Evolutionary conservation across 179 eudicot species (phyloP).

Genomic region (Sideroxylon spinosum): DNA sequence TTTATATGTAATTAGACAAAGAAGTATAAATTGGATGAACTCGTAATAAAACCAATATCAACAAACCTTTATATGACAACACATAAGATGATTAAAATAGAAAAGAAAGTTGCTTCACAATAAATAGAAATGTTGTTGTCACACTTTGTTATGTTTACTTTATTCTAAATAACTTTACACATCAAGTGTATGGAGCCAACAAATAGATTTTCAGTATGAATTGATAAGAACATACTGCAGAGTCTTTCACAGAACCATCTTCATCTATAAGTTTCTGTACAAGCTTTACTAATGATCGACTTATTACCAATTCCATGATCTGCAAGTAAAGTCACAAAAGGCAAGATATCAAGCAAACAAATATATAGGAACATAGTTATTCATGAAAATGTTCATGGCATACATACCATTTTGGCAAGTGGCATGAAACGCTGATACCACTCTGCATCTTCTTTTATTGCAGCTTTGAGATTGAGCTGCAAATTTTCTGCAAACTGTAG

Average conservation of each 20-base stretch:
- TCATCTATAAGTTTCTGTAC: constrained; percentile 68
- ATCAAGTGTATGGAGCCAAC: constrained; percentile 11
- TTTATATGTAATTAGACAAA: not conserved
- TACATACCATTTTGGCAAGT: constrained; percentile 51
- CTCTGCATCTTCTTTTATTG: constrained; percentile 69
- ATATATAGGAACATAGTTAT: not conserved
- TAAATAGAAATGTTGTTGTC: not conserved
- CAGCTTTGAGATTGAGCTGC: constrained; percentile 59
- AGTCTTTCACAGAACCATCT: constrained; percentile 87
- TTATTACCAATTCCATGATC: constrained; percentile 65
- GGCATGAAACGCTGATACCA: constrained; percentile 77
- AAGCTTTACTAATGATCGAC: constrained; percentile 53
- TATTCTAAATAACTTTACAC: not conserved
- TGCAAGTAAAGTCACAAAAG: constrained; percentile 31
- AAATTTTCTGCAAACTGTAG: constrained; percentile 63
- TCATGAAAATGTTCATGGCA: constrained; percentile 17
- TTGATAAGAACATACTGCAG: constrained; percentile 54
- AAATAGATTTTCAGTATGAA: not conserved
- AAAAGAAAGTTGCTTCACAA: not conserved
- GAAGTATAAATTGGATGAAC: not conserved
- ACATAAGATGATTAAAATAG: not conserved
- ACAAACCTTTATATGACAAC: not conserved
- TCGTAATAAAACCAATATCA: not conserved
- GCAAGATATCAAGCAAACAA: constrained; percentile 14
- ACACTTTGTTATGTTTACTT: not conserved